These are phyloP conservation scores for Kalaharituber pfeilii DNA, from an alignment of 2,329 filamentous ascomycete genomes.

Conservation along the genomic window DNA sequence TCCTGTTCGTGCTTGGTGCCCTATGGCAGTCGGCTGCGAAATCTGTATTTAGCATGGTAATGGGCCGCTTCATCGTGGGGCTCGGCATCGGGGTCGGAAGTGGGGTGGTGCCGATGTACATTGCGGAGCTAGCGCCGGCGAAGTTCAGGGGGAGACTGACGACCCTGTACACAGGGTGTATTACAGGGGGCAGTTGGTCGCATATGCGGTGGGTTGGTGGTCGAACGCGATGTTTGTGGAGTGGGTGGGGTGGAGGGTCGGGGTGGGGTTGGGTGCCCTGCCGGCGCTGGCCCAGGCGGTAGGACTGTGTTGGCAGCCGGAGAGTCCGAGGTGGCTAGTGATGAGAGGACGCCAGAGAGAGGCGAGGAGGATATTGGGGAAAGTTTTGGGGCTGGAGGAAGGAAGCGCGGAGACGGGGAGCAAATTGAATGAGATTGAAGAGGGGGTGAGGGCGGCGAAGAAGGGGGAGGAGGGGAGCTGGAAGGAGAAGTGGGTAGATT, in stretches of 20 bases:
- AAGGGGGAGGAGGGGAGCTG: constrained; percentile 45
- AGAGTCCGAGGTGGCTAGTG: constrained; percentile 78
- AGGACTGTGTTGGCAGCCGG: constrained; percentile 48
- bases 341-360: constrained; percentile 43
- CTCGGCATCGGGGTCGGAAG: constrained; percentile 57
- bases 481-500: constrained; percentile 7
- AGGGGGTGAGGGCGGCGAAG: constrained; percentile 41
- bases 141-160: constrained; percentile 61
- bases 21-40: constrained; percentile 43
- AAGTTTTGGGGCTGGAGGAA: constrained; percentile 29
- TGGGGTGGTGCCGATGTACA: constrained; percentile 59
- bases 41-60: constrained; percentile 46
- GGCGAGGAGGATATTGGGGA: constrained; percentile 47
- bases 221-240: constrained; percentile 28
- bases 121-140: constrained; percentile 58
- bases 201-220: constrained; percentile 62
- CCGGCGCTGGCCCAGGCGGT: constrained; percentile 56
- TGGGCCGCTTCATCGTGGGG: constrained; percentile 51
- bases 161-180: constrained; percentile 63
- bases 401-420: constrained; percentile 27
- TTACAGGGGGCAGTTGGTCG: constrained; percentile 74
- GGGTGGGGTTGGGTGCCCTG: constrained; percentile 68
- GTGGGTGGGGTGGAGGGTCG: constrained; percentile 44
- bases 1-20: constrained; percentile 52
- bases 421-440: constrained; percentile 59